phyloP scores from a whole-genome alignment of 495 filamentous ascomycete genomes.

The Lineolata rhizophorae region DNA sequence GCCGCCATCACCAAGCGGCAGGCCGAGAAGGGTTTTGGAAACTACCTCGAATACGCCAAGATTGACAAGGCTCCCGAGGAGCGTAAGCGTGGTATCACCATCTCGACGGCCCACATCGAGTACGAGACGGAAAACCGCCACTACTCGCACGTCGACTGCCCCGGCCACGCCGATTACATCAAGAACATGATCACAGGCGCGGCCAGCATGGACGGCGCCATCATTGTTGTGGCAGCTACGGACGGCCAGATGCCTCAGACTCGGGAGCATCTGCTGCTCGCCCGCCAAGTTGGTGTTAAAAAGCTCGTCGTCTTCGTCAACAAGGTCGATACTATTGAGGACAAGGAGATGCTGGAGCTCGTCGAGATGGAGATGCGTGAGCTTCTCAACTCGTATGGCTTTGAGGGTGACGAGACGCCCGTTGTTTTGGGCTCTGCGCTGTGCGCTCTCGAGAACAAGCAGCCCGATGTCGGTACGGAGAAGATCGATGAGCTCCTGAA shows the following conservation, averaged over 20 bases:
- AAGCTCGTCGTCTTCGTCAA: constrained; percentile 98
- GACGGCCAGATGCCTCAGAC: constrained; percentile 99
- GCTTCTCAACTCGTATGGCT: constrained; percentile 74
- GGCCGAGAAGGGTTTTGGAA: constrained; percentile 77
- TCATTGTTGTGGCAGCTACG: constrained; percentile 95
- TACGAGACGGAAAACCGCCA: constrained; percentile 79
- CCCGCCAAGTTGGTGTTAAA: constrained; percentile 93
- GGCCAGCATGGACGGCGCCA: constrained; percentile 91
- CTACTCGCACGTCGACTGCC: constrained; percentile 99
- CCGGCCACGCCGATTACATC: constrained; percentile 99
- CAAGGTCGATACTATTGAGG: constrained; percentile 92
- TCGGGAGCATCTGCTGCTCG: constrained; percentile 90
- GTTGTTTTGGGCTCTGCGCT: constrained; percentile 92
- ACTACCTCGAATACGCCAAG: constrained; percentile 84
- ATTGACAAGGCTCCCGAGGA: constrained; percentile 99
- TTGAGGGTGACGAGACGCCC: constrained; percentile 94
- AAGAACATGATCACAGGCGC: constrained; percentile 99
- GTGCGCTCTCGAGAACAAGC: constrained; percentile 74
- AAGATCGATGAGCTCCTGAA: constrained; percentile 75
- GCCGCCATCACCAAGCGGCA: constrained; percentile 97
- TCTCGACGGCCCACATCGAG: constrained; percentile 94
- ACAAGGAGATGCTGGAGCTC: constrained; percentile 97
- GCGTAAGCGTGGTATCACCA: constrained; percentile 98
- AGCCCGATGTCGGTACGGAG: constrained; percentile 63
- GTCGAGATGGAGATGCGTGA: constrained; percentile 99